Evolutionary conservation across 345 rosid genomes (phyloP), one percentile per base, ranked within the genome.

Genomic region (Hibiscus tridactylites): DNA sequence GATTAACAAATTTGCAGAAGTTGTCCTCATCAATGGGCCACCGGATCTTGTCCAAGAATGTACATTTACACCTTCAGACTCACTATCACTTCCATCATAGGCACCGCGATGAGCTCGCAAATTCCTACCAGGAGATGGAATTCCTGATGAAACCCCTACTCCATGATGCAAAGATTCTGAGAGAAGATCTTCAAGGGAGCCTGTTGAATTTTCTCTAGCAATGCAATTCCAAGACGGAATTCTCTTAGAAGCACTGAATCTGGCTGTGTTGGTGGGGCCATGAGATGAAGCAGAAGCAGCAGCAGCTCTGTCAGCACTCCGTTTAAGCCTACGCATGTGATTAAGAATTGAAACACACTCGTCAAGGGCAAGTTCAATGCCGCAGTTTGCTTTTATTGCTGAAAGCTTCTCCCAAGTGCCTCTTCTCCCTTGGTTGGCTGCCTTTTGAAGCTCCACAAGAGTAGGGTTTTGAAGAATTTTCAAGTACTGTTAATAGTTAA

Each of bases 321-420:
- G 87, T 81, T 87, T 90, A 71, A 95, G 91, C 61, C 99, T 85
- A 4, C 91, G 97, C 98, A 92, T 90, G 85, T 95, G 99, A 85
- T 92, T 95, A 44, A 95, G 96, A 39, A 88, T 84, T 1, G 91
- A 85, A n/a, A 95, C 99, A 66, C 93, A 92, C 80, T 95, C 99
- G 49, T 95, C 99, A 47, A 95, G 97, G n/a, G 92, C 93, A 68
- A 92, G 97, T 82, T 95, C 98, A 44, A 92, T 95, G 11, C 93
- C 97, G 3, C 97, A 95, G 83, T 95, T 90, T 52, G 96, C 97
- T 86, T 95, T 95, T 4, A 92, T 91, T 31, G 97, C 98, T 3
- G 99, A 90, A 58, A 95, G 96, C 91, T 95, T 95, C 81, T 95
- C 99, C 99, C 99, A 92, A 42, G 99, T 95, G 79, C 99, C 86